Evolutionary conservation across 2,329 filamentous ascomycete species (phyloP), one percentile per base, ranked within the genome.

Genomic region (Aspergillus neoniger): DNA sequence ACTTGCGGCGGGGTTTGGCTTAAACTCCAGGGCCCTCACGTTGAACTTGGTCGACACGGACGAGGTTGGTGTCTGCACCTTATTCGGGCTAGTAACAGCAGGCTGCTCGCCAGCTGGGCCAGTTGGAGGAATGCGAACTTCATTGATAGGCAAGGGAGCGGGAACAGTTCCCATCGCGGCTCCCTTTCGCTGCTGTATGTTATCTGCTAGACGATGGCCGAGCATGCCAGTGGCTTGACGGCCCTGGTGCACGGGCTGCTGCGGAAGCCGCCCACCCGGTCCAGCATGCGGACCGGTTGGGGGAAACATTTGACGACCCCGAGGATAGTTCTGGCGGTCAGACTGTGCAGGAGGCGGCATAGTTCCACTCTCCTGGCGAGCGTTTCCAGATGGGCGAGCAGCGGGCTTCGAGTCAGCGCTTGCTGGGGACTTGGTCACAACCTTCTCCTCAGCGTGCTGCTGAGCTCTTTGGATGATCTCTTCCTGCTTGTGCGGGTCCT

Each of bases 401-500:
- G 80, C 71, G 56, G 82, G 79, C 71, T 87, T 87, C 57, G 85
- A 80, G 68, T 86, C 75, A 21, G 70, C 83, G 21, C 78, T 74
- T 12, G 76, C 73, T 8, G 74, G 57, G 30, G 74, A 72, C 79
- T 86, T 74, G 70, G 79, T 68, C 69, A 76, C 71, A 44, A 79
- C 72, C 64, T 85, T 80, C 48, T 82, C 79, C 59, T 91, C 88
- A 2, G 87, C 88, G 66, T 94, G 89, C 71, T 87, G 86, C 62
- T 91, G 87, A 1, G 92, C 92, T 76, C 93, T 96, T 69, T 92
- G 90, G 71, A 96, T 89, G 64, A 99, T 98, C 72, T 93, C 88
- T 70, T 92, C 88, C 77, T 98, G 95, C 80, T 97, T 99, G 49
- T 82, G 85, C n/a, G 92, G 92, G 73, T 99, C 95, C 75, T 98